Base-by-base conservation (phyloP, 208 protist genomes). In the Wallacemonas collosoma region DNA sequence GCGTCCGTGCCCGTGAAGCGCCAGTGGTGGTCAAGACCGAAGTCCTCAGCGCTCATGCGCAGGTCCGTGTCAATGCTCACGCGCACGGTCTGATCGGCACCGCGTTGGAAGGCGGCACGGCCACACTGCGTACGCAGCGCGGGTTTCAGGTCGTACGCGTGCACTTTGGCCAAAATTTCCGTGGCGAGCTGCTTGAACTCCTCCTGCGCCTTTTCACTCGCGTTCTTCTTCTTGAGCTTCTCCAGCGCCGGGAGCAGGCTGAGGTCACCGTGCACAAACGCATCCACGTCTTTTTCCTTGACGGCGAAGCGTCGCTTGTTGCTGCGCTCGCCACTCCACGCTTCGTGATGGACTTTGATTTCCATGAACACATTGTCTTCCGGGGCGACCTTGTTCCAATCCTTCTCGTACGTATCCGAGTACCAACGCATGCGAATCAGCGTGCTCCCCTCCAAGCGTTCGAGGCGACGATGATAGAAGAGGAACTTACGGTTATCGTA, bases 371-470 rank as follows among this genome's bases (percentile, higher is more conserved):
- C 90, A 65, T 82, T 88, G 53, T 93, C 85, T 43, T 82, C 63
- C 5, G 77, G 68, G n/a, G 60, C 39, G 38, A 94, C 53, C 63
- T 77, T 79, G 75, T 93, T 91, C 88, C 86, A 92, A 76, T 94
- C 87, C 56, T 82, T 65, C 43, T 82, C 84, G 77, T 92, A 87
- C 15, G 83, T 87, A 79, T 91, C 86, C 41, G 86, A 86, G 79
- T 95, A 97, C 88, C 90, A 95, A 60, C 90, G 90, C 84, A 93
- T 94, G 68, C 90, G 90, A 62, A 95, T 95, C 35, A 97, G 83
- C 65, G 88, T 94, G 70, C 84, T 90, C 8, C 86, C 89, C 75
- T 97, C 89, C 2, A 93, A 64, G 17, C 93, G 85, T 80, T 97
- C 88, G 60, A 97, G 84, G 3, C 88, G 81, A 17, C 88, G 79